Evolutionary conservation across 129 eudicot species (phyloP), one percentile per base, ranked within the genome.

Genomic region (Lonicera japonica): DNA sequence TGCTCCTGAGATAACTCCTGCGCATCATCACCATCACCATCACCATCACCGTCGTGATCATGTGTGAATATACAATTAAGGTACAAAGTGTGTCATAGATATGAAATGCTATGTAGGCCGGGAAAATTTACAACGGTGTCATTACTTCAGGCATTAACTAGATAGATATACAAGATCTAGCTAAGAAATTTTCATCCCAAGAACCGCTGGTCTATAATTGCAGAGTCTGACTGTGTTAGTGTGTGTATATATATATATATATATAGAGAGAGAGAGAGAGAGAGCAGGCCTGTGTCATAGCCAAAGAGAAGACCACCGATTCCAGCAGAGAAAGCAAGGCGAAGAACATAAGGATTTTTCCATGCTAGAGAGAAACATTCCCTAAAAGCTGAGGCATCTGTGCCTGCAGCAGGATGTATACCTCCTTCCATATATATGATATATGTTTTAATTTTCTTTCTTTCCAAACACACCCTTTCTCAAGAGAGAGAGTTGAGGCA

Each of bases 291-390:
- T 47, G 95, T 87, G 29, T 87, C 95, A 15, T 87, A 83, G 16
- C 90, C 95, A 50, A 87, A 87, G 52, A 87, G 85, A 36, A 87
- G 82, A 52, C 95, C 95, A 64, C 95, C 90, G 10, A 87, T 83
- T 50, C 90, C 90, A 55, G 85, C 90, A 61, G 90, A 83, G 70
- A 87, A 83, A 68, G 90, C 90, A 53, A 87, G 82, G 29, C 90
- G 87, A 21, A 87, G 82, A 60, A 83, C 77, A 48, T 74, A 87
- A 19, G 87, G 87, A 24, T 86, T 83, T 36, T 63, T 63, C 86
- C 81, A 70, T 60, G 89, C 81, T 5, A 86, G 70, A 1, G 83
- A 82, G 19, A 86, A 70, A 60, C 89, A 86, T 0, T 76, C 86
- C 58, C 66, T 68, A 63, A 84, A 83, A 59, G 86, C 86, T 58